Evolutionary conservation across 2,329 filamentous ascomycete genomes (phyloP).

Genomic region (Parafenestella ontariensis): DNA sequence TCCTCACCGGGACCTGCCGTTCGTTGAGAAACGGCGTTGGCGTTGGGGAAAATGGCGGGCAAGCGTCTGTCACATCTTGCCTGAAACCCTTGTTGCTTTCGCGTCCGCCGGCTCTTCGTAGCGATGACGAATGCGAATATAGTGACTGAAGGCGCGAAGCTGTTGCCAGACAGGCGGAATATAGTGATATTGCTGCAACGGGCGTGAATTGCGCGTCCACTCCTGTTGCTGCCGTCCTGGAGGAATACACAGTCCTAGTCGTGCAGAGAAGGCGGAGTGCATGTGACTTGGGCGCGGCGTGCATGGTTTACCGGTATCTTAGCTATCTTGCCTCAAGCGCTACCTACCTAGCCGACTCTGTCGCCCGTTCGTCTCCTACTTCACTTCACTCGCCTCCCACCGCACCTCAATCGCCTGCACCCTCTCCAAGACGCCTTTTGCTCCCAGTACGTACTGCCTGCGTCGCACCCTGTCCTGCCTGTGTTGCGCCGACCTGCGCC

Average conservation of each 20-base stretch:
- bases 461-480: background rate
- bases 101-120: background rate
- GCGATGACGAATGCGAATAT: conserved; percentile 13
- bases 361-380: conserved; percentile 6
- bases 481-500: conserved; percentile 1
- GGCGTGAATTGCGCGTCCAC: background rate
- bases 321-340: conserved; percentile 5
- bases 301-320: conserved; percentile 9
- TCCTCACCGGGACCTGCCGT: background rate
- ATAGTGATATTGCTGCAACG: background rate
- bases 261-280: conserved; percentile 1
- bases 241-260: background rate
- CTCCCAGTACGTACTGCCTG: conserved; percentile 4
- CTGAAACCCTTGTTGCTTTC: conserved; percentile 4
- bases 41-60: conserved; percentile 16
- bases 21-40: background rate
- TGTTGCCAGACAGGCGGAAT: background rate
- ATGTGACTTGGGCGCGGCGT: conserved; percentile 15
- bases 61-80: conserved; percentile 2
- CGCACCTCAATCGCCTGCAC: conserved; percentile 16
- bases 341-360: background rate
- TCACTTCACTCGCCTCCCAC: conserved; percentile 9
- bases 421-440: conserved; percentile 7
- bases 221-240: background rate
- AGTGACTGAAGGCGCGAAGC: background rate